Evolutionary conservation across 2,329 filamentous ascomycete species (phyloP), one percentile per base, ranked within the genome.

Genomic region (Nemania diffusa): DNA sequence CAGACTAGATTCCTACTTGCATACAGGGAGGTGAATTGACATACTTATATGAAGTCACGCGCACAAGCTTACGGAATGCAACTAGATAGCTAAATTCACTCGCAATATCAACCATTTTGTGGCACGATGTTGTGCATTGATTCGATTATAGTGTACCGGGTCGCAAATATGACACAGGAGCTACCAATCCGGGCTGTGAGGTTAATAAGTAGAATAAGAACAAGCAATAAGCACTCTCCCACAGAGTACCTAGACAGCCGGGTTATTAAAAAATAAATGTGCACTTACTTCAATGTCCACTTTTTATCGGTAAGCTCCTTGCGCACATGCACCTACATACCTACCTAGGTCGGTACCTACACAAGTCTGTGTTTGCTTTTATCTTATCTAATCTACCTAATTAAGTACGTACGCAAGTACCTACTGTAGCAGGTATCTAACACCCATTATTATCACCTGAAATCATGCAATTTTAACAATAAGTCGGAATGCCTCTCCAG

Each of bases 401-500:
- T 17, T 46, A 22, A 17, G 42, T 20, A 46, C 40, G 15, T 44
- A 44, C 7, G 17, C 5, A 44, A 13, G 40, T 44, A 44, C 40
- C 6, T 44, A 44, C 40, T 13, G 9, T 7, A 4, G 40, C 17
- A 44, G 40, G 42, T 46, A 46, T 17, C 20, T 46, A n/a, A 6
- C 13, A 17, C 17, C 4, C 29, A 5, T 9, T 9, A 32, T 32
- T 9, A 5, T 32, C 29, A 32, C 29, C 9, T 9, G 29, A 32
- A 9, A 34, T 22, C 17, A 58, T 59, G 34, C 11, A 15, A 37
- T 46, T 29, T 20, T 22, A 42, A n/a, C 3, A 55, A 22, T 59
- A 59, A 26, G 32, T 57, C 57, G 65, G 24, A 24, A 80, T 81
- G 78, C 76, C 77, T 57, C 75, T 78, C 26, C 78, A 76, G 57